phyloP scores from a whole-genome alignment of 345 rosid genomes.

The Euclidium syriacum region DNA sequence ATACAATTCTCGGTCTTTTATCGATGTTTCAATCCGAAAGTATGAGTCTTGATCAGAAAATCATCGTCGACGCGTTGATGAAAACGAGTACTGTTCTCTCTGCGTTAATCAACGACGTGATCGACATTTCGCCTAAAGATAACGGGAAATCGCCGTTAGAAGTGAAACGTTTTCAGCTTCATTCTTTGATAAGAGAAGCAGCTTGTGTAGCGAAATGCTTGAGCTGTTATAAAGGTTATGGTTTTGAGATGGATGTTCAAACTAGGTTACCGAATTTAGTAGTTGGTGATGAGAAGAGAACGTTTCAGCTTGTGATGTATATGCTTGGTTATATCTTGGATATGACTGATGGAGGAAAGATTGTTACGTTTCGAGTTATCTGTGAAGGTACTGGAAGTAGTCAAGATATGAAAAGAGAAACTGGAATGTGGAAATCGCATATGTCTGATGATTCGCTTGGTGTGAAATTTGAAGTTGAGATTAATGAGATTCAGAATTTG shows the following conservation, averaged over 20 bases:
- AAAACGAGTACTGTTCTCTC: constrained; percentile 75
- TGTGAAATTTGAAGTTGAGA: constrained; percentile 71
- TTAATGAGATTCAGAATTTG: constrained; percentile 40
- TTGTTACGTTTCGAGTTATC: constrained; percentile 53
- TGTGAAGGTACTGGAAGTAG: constrained; percentile 39
- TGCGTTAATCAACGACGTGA: constrained; percentile 67
- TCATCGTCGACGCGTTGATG: constrained; percentile 59
- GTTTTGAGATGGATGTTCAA: constrained; percentile 59
- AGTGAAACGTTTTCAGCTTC: constrained; percentile 60
- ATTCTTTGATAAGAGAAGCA: constrained; percentile 73
- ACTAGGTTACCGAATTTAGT: constrained; percentile 71
- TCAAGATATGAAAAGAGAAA: constrained; percentile 44
- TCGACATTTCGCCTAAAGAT: constrained; percentile 69
- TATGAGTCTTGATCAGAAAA: constrained; percentile 57
- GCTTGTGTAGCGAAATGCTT: constrained; percentile 84
- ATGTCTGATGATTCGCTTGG: constrained; percentile 41
- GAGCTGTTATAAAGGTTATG: constrained; percentile 63
- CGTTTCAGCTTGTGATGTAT: constrained; percentile 89
- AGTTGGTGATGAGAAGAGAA: constrained; percentile 78
- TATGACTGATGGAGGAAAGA: constrained; percentile 47
- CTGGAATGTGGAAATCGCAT: constrained; percentile 49
- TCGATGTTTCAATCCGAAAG: constrained; percentile 65
- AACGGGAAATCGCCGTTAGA: constrained; percentile 66
- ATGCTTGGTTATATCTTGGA: constrained; percentile 81
- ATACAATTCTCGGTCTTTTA: constrained; percentile 81